These are phyloP conservation scores for Diaporthe ampelina DNA, from an alignment of 2,329 filamentous ascomycete species.

Conservation along the genomic window DNA sequence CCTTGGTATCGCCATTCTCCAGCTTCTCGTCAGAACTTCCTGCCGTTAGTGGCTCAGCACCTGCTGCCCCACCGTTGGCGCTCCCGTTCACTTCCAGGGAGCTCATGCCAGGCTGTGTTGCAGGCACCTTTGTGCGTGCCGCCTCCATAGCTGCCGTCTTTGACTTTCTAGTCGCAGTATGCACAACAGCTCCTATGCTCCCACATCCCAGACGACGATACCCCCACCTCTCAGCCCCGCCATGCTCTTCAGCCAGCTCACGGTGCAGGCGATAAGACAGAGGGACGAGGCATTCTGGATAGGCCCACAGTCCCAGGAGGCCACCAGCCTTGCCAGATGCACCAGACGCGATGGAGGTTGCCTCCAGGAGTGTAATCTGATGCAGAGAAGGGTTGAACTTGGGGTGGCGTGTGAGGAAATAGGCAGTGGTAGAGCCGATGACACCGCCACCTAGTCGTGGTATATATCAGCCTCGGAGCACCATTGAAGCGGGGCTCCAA, in stretches of 20 bases:
- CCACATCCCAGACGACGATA: conserved; percentile 86
- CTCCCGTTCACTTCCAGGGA: conserved; percentile 28
- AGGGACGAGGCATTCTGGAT: conserved; percentile 85
- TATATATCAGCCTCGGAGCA: conserved; percentile 1
- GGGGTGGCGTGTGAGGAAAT: conserved; percentile 89
- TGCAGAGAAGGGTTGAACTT: conserved; percentile 82
- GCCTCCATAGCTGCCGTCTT: conserved; percentile 50
- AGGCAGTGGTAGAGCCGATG: conserved; percentile 91
- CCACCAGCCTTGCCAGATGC: conserved; percentile 97
- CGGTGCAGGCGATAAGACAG: conserved; percentile 87
- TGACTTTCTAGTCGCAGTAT: conserved; percentile 52
- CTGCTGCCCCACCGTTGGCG: conserved; percentile 15
- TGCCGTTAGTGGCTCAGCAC: not conserved
- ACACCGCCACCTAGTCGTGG: conserved; percentile 81
- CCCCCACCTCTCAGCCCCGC: conserved; percentile 85
- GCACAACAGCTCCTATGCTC: conserved; percentile 57
- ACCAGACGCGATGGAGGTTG: conserved; percentile 86
- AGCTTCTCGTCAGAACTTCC: not conserved
- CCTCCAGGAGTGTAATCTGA: conserved; percentile 88
- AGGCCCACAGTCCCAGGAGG: conserved; percentile 91
- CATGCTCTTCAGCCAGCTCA: conserved; percentile 87
- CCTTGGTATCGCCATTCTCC: conserved; percentile 41
- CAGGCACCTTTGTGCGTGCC: conserved; percentile 42
- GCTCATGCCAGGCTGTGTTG: conserved; percentile 30
- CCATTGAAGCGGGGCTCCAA: not conserved